Conservation (phyloP, 2,329 filamentous ascomycete genomes). For the Neonectria faginata region DNA sequence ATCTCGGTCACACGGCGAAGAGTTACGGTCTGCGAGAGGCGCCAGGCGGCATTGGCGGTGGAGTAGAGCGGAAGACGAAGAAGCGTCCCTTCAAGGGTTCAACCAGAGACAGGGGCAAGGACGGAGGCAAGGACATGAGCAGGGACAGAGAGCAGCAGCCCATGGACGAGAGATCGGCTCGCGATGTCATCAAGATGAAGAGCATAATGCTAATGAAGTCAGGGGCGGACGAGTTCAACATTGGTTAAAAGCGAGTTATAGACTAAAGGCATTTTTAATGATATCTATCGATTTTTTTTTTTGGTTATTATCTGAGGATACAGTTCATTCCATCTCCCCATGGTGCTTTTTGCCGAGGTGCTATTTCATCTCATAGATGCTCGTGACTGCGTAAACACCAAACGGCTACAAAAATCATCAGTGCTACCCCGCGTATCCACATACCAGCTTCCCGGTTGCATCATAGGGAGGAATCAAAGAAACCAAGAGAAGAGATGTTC, state of each 20-base stretch:
- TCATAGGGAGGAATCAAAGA: constrained; percentile 10
- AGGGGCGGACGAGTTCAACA: constrained; percentile 74
- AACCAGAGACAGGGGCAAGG: constrained; percentile 54
- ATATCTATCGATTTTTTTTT: constrained; percentile 2
- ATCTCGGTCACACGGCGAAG: constrained; percentile 94
- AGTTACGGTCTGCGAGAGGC: constrained; percentile 91
- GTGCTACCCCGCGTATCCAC: not conserved
- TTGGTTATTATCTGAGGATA: not conserved
- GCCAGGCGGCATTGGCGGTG: constrained; percentile 81
- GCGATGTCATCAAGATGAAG: constrained; percentile 67
- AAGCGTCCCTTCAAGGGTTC: constrained; percentile 51
- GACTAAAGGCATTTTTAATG: not conserved
- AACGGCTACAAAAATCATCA: constrained; percentile 24
- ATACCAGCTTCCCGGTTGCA: constrained; percentile 3
- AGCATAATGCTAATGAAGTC: constrained; percentile 75
- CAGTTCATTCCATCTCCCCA: not conserved
- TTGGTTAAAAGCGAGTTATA: constrained; percentile 60
- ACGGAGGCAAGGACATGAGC: constrained; percentile 47
- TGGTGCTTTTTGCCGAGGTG: not conserved
- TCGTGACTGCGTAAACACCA: not conserved
- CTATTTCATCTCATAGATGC: not conserved
- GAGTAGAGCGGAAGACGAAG: constrained; percentile 61
- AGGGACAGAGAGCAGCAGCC: constrained; percentile 54
- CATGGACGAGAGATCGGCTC: constrained; percentile 49
- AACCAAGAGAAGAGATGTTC: not conserved